Evolutionary conservation across 768 basidiomycete genomes (phyloP).

Genomic region (Jaapia argillacea): DNA sequence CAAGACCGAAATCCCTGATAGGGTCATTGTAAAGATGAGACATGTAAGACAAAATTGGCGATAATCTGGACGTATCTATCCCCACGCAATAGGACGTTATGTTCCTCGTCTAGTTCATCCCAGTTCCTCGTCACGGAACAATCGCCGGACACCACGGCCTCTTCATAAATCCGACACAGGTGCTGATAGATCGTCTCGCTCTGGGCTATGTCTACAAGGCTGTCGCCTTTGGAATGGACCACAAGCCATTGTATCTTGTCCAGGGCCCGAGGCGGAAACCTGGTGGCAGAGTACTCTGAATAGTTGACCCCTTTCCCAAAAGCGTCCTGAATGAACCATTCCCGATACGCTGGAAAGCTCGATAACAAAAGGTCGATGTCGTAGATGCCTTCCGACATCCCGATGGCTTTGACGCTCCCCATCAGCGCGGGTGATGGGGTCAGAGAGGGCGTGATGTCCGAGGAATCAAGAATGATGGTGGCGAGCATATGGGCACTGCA

Average conservation of each 20-base stretch:
- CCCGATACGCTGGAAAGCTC: conserved; percentile 56
- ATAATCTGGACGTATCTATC: conserved; percentile 37
- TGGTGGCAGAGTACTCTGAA: conserved; percentile 33
- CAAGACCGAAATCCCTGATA: too few species aligned
- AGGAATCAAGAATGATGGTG: conserved; percentile 54
- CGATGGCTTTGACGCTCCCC: conserved; percentile 38
- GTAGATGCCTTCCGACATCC: conserved; percentile 72
- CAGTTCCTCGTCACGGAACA: conserved; percentile 21
- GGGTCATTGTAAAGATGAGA: too few species aligned
- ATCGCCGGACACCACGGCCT: conserved; percentile 13
- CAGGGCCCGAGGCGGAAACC: conserved; percentile 25
- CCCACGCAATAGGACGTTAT: conserved; percentile 40
- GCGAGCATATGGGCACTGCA: conserved; percentile 76
- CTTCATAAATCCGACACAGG: conserved; percentile 30
- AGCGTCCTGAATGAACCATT: conserved; percentile 57
- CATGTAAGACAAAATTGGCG: too few species aligned
- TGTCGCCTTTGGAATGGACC: conserved; percentile 67
- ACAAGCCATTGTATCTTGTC: conserved; percentile 50
- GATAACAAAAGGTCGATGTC: conserved; percentile 56
- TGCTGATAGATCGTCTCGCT: conserved; percentile 48
- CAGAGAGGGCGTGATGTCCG: conserved; percentile 29
- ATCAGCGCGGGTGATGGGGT: conserved; percentile 33
- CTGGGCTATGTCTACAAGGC: conserved; percentile 53
- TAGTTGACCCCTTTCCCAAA: conserved; percentile 50
- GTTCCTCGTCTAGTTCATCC: conserved; percentile 34